Percentiles rank a stretch among this genome's conserved stretches.
phyloP scores from a whole-genome alignment of 169 alveolate genomes.

The Cystoisospora suis region DNA sequence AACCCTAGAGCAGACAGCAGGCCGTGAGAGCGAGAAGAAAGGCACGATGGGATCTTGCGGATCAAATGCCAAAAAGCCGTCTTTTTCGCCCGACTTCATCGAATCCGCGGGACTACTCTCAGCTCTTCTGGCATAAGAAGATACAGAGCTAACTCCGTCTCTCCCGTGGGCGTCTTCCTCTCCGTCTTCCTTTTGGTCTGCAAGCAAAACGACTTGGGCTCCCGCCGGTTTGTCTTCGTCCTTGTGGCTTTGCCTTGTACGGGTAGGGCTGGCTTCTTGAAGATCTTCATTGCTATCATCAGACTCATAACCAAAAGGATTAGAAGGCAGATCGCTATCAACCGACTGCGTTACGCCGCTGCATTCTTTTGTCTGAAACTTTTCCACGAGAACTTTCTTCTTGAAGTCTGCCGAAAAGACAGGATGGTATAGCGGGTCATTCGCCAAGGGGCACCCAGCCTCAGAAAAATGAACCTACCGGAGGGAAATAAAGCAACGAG shows the following conservation, averaged over 20 bases:
- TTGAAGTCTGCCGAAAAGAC: neutral
- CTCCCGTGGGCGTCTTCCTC: neutral
- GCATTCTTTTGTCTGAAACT: neutral
- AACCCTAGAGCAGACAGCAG: too few species aligned
- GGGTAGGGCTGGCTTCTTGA: neutral
- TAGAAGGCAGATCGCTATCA: neutral
- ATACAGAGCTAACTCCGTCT: neutral
- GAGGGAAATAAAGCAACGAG: neutral
- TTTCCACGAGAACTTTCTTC: neutral
- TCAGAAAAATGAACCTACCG: conserved; percentile 20
- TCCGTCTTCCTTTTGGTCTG: neutral
- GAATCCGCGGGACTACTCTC: neutral
- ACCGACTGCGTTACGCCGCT: neutral
- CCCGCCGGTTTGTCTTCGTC: neutral
- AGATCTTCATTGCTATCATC: neutral
- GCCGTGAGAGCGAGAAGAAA: neutral
- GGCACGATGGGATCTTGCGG: neutral
- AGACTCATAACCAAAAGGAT: neutral
- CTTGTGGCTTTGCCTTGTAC: neutral
- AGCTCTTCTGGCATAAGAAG: neutral
- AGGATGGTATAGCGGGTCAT: conserved; percentile 21
- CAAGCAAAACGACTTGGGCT: neutral
- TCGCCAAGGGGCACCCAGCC: conserved; percentile 24
- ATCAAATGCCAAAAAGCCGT: neutral
- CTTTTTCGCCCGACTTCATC: neutral